Base-by-base conservation (phyloP, 1,139 yeast genomes). In the Yamadazyma epiphylla region DNA sequence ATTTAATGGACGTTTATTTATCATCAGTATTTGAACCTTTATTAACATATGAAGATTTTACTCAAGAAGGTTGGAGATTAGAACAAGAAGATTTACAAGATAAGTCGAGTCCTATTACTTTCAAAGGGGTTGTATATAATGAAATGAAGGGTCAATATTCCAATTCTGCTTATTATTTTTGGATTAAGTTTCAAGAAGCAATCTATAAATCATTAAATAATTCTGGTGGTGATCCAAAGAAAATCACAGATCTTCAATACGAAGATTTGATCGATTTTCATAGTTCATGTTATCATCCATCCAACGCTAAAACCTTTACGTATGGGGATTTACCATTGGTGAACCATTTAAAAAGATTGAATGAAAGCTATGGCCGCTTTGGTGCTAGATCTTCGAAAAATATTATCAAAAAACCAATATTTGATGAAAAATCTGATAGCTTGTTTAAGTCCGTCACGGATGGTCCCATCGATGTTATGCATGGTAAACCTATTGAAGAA, bases 141-240 rank as follows among this genome's bases (percentile, higher is more conserved):
- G 99, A 91, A 60, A 91, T 91, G 99, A 91, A 94, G 57, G 99
- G 99, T 5, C 97, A 91, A 59, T 77, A 87, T 50, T 84, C 96
- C 1, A 91, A 87, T 52, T 77, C 96, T 0, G 77, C 89, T 4
- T 94, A 91, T 53, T 73, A 81, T 46, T 88, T 74, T 53, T 89
- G 88, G 74, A 85, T 82, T 45, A 77, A 80, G 42, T 91, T 80
- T 60, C 88, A 85, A 52, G 85, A 86, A 53, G 63, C 88, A n/a
- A 72, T 89, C 11, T 91, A 87, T 48, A 91, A 95, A 2, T 72
- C 88, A 8, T 64, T 91, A 43, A 74, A 87, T 48, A 87, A 88
- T 57, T 82, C 96, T 3, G 99, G 97, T 21, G 99, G 99, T 31
- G 96, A 91, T 51, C 99, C 99, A 1, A 57, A 71, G 19, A 66